Conservation (phyloP, 2,329 filamentous ascomycete genomes). For the Dryadomyces quercivorus region DNA sequence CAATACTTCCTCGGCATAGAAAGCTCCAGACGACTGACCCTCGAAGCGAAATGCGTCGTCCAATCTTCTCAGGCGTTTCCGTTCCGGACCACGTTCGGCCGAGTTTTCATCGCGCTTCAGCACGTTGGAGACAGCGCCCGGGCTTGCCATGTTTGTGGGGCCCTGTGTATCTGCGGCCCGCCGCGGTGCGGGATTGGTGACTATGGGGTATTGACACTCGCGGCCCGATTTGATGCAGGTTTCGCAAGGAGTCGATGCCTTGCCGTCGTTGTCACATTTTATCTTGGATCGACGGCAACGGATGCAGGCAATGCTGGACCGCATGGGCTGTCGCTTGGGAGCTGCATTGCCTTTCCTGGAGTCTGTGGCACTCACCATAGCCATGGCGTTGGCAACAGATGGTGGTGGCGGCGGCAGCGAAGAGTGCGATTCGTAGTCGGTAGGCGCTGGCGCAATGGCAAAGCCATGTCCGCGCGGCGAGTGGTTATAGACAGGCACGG, state of each 20-base stretch:
- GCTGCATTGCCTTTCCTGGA: conserved; percentile 23
- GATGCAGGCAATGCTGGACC: conserved; percentile 69
- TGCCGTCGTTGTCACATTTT: conserved; percentile 72
- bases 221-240: conserved; percentile 60
- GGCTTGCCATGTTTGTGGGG: background rate
- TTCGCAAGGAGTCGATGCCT: conserved; percentile 54
- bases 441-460: background rate
- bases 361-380: conserved; percentile 23
- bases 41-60: conserved; percentile 29
- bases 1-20: conserved; percentile 45
- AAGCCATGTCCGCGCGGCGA: background rate
- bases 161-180: background rate
- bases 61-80: conserved; percentile 33
- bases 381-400: background rate
- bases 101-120: conserved; percentile 29
- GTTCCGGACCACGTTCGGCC: conserved; percentile 30
- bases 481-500: background rate
- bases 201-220: conserved; percentile 57
- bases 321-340: conserved; percentile 36
- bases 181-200: background rate
- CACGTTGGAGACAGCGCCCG: background rate
- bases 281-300: conserved; percentile 72
- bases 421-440: background rate
- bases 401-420: background rate
- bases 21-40: conserved; percentile 19